Base-by-base conservation (phyloP, 2,329 filamentous ascomycete species). In the Hypoxylon sp. region DNA sequence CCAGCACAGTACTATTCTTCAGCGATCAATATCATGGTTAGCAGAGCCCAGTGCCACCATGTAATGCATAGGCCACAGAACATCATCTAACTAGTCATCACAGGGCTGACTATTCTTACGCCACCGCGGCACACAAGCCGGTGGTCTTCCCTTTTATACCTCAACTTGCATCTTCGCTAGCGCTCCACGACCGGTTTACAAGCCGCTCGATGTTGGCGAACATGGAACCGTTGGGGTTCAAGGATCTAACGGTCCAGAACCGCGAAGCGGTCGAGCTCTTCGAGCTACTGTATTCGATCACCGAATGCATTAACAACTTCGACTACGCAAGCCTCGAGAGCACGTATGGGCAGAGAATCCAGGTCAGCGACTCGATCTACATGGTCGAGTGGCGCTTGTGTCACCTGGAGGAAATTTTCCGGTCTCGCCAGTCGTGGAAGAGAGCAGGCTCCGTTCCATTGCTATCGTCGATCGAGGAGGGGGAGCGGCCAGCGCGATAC, bases 81-180 rank as follows among this genome's bases (percentile, higher is more conserved):
- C 13, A 17, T 7, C 17, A 14, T 30, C 68, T 75, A 68, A 75
- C 30, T 13, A n/a, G 44, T 25, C 37, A 30, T 20, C 22, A 49
- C 33, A 78, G 76, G 77, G 77, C 77, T 11, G 77, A 79, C 61
- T 79, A 77, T 48, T 77, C 77, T 6, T 78, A 79, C 35, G 77
- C 76, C 14, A 77, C 77, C 13, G 76, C 75, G 10, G 70, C 77
- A 2, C 71, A 74, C 8, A 71, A 73, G 20, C 71, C 77, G 2
- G 69, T 79, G 14, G 73, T 73, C 25, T 78, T 79, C 48, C 77
- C 76, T 3, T 75, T 78, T 46, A 74, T 79, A 44, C 76, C 77
- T 1, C 67, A 75, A 31, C 64, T 79, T 2, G 73, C 74, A 10
- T 74, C 73, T 2, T 74, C 76, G 3, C 72, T 78, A 11, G 64